Evolutionary conservation across 1,284 basidiomycete species (phyloP), one percentile per base, ranked within the genome.

Genomic region (Testicularia cyperi): DNA sequence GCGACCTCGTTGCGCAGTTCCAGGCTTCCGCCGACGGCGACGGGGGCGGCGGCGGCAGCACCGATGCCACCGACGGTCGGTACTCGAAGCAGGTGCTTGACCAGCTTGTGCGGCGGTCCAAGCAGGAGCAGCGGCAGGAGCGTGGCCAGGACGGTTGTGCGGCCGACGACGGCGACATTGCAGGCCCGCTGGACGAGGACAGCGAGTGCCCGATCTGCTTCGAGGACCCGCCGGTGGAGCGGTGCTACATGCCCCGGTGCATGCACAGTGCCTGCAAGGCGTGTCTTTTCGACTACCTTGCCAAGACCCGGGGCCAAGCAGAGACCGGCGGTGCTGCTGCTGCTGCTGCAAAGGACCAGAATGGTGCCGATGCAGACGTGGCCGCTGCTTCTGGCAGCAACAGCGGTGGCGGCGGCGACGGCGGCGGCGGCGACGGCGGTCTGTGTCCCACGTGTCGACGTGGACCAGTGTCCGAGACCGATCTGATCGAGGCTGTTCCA

Each of bases 281-380:
- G 52, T 94, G 90, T 68, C 85, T 91, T 14, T 75, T 87, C 7
- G 82, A 83, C 10, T 86, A 85, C 66, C 78, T 91, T 20, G 80
- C 83, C 21, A 80, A 80, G 16, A 85, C 85, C 57, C 80, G 84
- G 41, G 84, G 86, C 61, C 83, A 83, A 52, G 83, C 80, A 2
- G 85, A 88, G 65, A 37, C 81, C 84, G 0, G 37, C 45, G n/a
- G n/a, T n/a, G n/a, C n/a, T n/a, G n/a, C n/a, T n/a, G n/a, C n/a
- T n/a, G n/a, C n/a, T n/a, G n/a, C n/a, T n/a, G n/a, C n/a, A n/a
- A n/a, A n/a, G n/a, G n/a, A n/a, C n/a, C n/a, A n/a, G n/a, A n/a
- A n/a, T n/a, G n/a, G n/a, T n/a, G n/a, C n/a, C n/a, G n/a, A n/a
- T n/a, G n/a, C n/a, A n/a, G n/a, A n/a, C n/a, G n/a, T n/a, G n/a